A percentile compares a stretch with the other conserved stretches of the same genome.
Evolutionary conservation across 148 eudicot genomes (phyloP).

Genomic region (Polygonum aviculare): DNA sequence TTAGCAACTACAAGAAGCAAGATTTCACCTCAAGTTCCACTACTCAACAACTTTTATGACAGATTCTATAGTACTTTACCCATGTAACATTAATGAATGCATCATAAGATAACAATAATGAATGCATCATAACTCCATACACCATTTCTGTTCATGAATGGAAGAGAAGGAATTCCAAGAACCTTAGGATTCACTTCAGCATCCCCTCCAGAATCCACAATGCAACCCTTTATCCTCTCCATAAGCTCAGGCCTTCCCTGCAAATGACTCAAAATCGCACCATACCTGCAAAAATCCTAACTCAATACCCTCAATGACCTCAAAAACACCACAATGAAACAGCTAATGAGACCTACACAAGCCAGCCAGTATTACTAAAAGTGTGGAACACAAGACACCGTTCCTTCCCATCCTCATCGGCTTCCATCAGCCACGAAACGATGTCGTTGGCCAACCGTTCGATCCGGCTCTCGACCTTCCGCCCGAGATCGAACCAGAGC

Average conservation of each 20-base stretch:
- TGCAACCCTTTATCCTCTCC: constrained; percentile 74
- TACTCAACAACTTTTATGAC: background rate
- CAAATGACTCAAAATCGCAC: constrained; percentile 59
- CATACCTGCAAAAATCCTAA: constrained; percentile 47
- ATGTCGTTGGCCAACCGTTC: constrained; percentile 35
- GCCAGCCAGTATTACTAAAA: constrained; percentile 97
- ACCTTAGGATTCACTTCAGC: constrained; percentile 89
- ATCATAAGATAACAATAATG: background rate
- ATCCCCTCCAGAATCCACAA: constrained; percentile 90
- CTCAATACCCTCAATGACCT: background rate
- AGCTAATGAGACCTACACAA: constrained; percentile 61
- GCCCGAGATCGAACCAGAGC: constrained; percentile 65
- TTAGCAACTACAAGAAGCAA: background rate
- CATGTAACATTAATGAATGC: background rate
- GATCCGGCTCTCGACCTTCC: constrained; percentile 44
- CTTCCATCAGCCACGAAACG: constrained; percentile 48
- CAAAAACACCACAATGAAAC: background rate
- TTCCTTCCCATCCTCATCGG: constrained; percentile 30
- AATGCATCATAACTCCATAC: background rate
- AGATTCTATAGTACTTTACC: background rate
- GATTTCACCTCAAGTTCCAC: background rate
- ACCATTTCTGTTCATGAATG: background rate
- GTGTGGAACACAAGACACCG: constrained; percentile 77
- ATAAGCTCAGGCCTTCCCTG: constrained; percentile 54
- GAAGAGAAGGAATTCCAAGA: background rate